Conservation (phyloP, 768 basidiomycete species). For the Hemileccinum rubropunctum region DNA sequence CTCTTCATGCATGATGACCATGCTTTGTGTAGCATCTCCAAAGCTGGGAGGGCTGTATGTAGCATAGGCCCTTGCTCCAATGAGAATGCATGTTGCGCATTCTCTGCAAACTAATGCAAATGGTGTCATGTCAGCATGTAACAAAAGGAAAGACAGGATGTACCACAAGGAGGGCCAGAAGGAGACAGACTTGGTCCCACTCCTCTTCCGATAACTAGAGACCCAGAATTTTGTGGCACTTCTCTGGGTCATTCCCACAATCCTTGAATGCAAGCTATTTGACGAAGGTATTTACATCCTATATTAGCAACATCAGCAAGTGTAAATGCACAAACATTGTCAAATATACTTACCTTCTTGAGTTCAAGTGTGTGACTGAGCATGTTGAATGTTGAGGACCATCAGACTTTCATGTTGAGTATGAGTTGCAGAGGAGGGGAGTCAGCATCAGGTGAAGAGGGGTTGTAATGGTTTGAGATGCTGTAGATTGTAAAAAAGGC, state of each 20-base stretch:
- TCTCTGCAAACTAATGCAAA: slow-evolving; percentile 7
- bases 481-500: too few relatives aligned
- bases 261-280: neutral
- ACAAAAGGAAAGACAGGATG: neutral
- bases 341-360: neutral
- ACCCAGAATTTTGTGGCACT: neutral
- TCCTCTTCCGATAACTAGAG: neutral
- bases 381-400: neutral
- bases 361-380: neutral
- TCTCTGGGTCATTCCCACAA: neutral
- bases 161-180: neutral
- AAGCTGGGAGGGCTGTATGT: neutral
- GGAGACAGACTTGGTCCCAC: neutral
- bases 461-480: too few relatives aligned
- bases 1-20: neutral
- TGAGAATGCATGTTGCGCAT: slow-evolving; percentile 5
- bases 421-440: neutral
- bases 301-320: neutral
- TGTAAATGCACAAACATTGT: neutral
- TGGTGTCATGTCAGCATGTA: neutral
- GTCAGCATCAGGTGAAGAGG: neutral
- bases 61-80: slow-evolving; percentile 1
- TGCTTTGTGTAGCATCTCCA: slow-evolving; percentile 7
- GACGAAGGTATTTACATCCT: neutral
- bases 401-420: neutral